Evolutionary conservation across 2,329 filamentous ascomycete genomes (phyloP).

Genomic region (Trichoderma hamatum): DNA sequence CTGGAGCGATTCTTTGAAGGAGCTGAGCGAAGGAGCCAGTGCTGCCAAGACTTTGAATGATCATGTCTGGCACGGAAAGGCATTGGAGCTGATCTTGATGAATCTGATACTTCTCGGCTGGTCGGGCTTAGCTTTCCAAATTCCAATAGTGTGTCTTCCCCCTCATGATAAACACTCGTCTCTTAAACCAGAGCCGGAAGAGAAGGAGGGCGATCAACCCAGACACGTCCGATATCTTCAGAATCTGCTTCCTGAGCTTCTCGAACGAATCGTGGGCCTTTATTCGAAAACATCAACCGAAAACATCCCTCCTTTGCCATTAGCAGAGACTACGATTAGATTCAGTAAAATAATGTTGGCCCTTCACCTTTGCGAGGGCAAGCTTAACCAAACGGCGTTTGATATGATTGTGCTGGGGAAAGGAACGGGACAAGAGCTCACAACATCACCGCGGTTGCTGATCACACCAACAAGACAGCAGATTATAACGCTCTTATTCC

Average conservation of each 20-base stretch:
- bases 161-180: slow-evolving; percentile 51
- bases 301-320: slow-evolving; percentile 68
- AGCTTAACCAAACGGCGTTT: slow-evolving; percentile 62
- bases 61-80: slow-evolving; percentile 97
- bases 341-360: slow-evolving; percentile 71
- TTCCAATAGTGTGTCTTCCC: slow-evolving; percentile 61
- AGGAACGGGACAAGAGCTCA: slow-evolving; percentile 53
- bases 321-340: slow-evolving; percentile 73
- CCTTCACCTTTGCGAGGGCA: slow-evolving; percentile 67
- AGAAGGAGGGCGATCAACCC: slow-evolving; percentile 50
- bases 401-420: slow-evolving; percentile 67
- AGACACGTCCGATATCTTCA: slow-evolving; percentile 59
- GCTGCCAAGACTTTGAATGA: slow-evolving; percentile 81
- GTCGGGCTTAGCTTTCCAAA: slow-evolving; percentile 79
- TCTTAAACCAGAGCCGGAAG: slow-evolving; percentile 36
- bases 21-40: slow-evolving; percentile 77
- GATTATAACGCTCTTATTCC: slow-evolving; percentile 67
- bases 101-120: slow-evolving; percentile 83
- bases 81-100: slow-evolving; percentile 82
- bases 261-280: slow-evolving; percentile 73
- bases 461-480: slow-evolving; percentile 62
- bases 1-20: slow-evolving; percentile 85
- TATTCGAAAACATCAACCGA: slow-evolving; percentile 74
- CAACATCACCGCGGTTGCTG: slow-evolving; percentile 58
- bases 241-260: slow-evolving; percentile 68